phyloP scores from a whole-genome alignment of 768 basidiomycete species.

The Roridomyces roridus region DNA sequence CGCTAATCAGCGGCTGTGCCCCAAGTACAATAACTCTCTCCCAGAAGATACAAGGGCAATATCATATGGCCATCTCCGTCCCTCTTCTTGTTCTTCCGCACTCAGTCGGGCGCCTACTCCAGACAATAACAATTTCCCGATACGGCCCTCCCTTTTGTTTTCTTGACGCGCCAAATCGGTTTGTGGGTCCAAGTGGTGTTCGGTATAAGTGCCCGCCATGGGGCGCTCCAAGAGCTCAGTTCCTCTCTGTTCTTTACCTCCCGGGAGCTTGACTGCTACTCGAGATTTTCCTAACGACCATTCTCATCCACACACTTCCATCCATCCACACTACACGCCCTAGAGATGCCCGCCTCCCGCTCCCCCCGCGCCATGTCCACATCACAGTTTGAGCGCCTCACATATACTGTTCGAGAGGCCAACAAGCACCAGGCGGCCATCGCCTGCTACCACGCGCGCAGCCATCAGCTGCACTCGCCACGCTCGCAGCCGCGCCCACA shows the following conservation, averaged over 20 bases:
- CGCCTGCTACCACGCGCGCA: constrained; percentile 44
- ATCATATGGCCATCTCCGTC: not conserved
- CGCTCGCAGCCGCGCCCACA: constrained; percentile 53
- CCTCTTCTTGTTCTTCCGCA: not conserved
- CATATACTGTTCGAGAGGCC: constrained; percentile 46
- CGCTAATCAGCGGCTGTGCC: too few relatives aligned
- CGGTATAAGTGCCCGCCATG: constrained; percentile 18
- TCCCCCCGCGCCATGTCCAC: constrained; percentile 26
- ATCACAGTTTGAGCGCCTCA: constrained; percentile 42
- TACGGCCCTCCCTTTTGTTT: constrained; percentile 21
- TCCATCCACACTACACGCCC: constrained; percentile 9
- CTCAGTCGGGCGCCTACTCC: not conserved
- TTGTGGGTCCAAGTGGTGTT: constrained; percentile 30
- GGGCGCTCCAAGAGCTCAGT: not conserved
- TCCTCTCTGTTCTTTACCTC: constrained; percentile 6
- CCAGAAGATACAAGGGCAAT: constrained; percentile 15
- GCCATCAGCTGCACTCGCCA: constrained; percentile 45
- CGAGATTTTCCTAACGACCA: constrained; percentile 10
- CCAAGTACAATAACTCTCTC: constrained; percentile 12
- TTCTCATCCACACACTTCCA: constrained; percentile 11
- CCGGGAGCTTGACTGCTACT: not conserved
- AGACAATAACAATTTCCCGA: constrained; percentile 27
- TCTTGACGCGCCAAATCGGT: constrained; percentile 5
- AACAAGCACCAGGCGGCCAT: constrained; percentile 48
- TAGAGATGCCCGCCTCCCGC: constrained; percentile 7